These are phyloP conservation scores for Pseudoturritis turrita DNA, from an alignment of 345 rosid genomes.

Conservation along the genomic window DNA sequence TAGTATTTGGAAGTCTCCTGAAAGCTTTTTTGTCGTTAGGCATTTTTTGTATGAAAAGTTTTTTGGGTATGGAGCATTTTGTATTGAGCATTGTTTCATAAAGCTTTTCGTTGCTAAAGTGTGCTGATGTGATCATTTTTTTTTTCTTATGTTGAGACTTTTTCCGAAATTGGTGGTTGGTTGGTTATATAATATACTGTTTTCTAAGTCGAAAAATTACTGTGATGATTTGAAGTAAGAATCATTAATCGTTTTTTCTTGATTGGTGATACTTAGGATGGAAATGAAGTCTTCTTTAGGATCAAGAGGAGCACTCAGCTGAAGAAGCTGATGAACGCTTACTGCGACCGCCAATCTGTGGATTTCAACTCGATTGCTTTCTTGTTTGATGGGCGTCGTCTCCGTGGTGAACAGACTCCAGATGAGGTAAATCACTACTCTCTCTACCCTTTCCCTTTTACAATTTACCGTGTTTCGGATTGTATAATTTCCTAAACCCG, in stretches of 20 bases:
- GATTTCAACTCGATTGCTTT: slow-evolving; percentile 73
- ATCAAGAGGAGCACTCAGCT: slow-evolving; percentile 82
- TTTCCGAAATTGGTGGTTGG: not conserved
- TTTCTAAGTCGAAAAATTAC: not conserved
- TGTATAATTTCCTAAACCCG: not conserved
- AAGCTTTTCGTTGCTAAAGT: not conserved
- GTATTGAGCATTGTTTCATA: not conserved
- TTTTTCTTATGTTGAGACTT: not conserved
- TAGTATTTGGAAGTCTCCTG: not conserved
- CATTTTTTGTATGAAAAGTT: too few species aligned
- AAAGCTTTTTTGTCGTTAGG: not conserved
- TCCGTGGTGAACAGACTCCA: slow-evolving; percentile 87
- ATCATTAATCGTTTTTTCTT: not conserved
- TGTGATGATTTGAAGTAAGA: not conserved
- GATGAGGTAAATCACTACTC: slow-evolving; percentile 53
- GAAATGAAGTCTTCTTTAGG: slow-evolving; percentile 86
- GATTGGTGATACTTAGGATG: slow-evolving; percentile 47
- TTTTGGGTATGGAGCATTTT: too few species aligned
- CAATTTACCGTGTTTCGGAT: not conserved
- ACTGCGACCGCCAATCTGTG: slow-evolving; percentile 80
- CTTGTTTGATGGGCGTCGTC: slow-evolving; percentile 86
- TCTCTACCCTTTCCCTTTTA: too few species aligned
- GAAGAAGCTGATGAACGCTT: slow-evolving; percentile 74
- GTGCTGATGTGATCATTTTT: not conserved
- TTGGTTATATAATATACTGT: not conserved